Conservation (phyloP, 2,329 filamentous ascomycete genomes). For the Colletotrichum cereale region DNA sequence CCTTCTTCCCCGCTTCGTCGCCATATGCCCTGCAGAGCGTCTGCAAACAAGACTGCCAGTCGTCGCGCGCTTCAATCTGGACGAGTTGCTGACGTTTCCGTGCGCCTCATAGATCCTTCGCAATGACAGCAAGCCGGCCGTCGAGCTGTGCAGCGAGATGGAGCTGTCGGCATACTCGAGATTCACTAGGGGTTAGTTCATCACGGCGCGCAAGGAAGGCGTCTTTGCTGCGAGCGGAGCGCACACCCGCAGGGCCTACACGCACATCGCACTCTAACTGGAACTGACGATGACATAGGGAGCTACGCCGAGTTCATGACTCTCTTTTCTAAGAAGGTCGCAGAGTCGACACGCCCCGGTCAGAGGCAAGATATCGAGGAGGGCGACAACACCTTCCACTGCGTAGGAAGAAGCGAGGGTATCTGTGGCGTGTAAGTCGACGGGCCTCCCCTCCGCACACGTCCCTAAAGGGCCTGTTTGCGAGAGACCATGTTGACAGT, state of each 20-base stretch:
- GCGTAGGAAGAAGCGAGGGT: slow-evolving; percentile 80
- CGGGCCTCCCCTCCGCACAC: not conserved
- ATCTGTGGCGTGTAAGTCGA: slow-evolving; percentile 70
- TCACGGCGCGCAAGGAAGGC: slow-evolving; percentile 1
- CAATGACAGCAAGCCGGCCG: slow-evolving; percentile 80
- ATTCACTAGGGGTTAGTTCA: slow-evolving; percentile 78
- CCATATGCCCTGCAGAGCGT: not conserved
- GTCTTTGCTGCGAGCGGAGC: not conserved
- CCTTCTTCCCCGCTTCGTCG: slow-evolving; percentile 44
- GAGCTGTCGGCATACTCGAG: slow-evolving; percentile 83
- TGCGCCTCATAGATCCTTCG: slow-evolving; percentile 74
- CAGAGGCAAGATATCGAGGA: slow-evolving; percentile 89
- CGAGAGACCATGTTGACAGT: not conserved
- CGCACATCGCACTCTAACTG: not conserved
- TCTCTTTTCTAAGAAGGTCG: slow-evolving; percentile 87
- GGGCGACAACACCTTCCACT: slow-evolving; percentile 84
- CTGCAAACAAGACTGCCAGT: not conserved
- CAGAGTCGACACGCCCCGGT: slow-evolving; percentile 84
- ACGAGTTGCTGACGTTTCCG: slow-evolving; percentile 19
- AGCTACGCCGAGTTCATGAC: slow-evolving; percentile 73
- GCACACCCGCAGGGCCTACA: not conserved
- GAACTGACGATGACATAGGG: slow-evolving; percentile 28
- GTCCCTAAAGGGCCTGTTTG: not conserved
- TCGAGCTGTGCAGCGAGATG: slow-evolving; percentile 82
- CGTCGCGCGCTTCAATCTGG: slow-evolving; percentile 1